Conservation (phyloP, 176 grass and related monocot genomes). For the Ananas comosus region DNA sequence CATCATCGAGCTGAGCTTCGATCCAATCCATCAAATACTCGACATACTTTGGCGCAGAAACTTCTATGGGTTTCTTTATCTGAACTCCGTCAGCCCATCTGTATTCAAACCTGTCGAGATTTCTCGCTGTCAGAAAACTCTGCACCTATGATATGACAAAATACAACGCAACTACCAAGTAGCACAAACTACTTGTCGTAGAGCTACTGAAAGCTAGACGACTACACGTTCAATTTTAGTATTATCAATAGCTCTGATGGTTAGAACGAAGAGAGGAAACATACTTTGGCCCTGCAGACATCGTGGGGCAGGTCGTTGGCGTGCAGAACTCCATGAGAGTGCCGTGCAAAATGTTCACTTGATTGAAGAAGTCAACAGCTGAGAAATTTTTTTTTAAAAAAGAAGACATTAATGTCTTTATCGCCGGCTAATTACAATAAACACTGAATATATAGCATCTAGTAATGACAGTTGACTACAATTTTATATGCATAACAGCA, state of each 20-base stretch:
- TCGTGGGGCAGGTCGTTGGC: constrained; percentile 64
- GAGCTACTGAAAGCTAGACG: no score
- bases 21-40: constrained; percentile 98
- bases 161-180: no score
- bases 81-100: constrained; percentile 91
- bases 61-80: constrained; percentile 79
- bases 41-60: constrained; percentile 82
- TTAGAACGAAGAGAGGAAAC: not conserved
- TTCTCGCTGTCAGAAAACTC: not conserved
- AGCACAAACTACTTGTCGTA: no score
- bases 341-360: constrained; percentile 78
- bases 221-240: no score
- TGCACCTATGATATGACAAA: not conserved
- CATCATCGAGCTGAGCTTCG: constrained; percentile 66
- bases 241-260: not conserved
- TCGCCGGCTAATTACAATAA: not conserved
- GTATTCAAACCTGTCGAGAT: constrained; percentile 60
- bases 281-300: constrained; percentile 93
- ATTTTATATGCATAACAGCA: not conserved
- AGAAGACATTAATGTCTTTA: not conserved
- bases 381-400: constrained; percentile 13
- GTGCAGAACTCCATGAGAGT: constrained; percentile 94
- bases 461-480: not conserved
- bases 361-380: constrained; percentile 98
- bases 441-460: not conserved